A percentile compares a stretch with the other conserved stretches of the same genome.
These are phyloP conservation scores for Rhypophila decipiens DNA, from an alignment of 495 filamentous ascomycete species.

Conservation along the genomic window DNA sequence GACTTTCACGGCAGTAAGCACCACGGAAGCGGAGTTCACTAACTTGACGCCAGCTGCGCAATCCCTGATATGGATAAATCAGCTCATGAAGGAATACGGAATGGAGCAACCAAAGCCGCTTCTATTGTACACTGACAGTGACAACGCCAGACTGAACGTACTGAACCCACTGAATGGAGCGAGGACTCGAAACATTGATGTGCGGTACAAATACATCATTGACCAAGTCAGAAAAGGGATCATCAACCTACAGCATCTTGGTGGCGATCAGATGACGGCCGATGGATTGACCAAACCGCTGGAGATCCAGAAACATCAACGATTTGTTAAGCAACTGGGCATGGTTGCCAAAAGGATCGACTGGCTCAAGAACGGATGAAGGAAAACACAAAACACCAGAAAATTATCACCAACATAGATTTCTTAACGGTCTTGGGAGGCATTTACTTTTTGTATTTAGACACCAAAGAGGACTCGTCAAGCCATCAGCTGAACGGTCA, in stretches of 20 bases:
- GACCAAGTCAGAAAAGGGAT: conserved; percentile 2
- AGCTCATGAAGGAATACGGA: conserved; percentile 1
- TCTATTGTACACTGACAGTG: conserved; percentile 5
- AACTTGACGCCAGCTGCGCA: conserved; percentile 4
- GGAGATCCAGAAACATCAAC: neutral
- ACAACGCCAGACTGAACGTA: neutral
- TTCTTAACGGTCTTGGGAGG: no score
- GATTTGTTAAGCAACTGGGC: conserved; percentile 8
- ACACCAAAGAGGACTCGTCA: no score
- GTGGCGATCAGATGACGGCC: conserved; percentile 6
- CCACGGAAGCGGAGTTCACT: conserved; percentile 4
- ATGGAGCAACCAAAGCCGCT: neutral
- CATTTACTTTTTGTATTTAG: no score
- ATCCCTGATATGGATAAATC: neutral
- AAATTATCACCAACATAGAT: no score
- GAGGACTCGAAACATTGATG: conserved; percentile 2
- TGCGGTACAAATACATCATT: conserved; percentile 9
- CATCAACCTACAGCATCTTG: conserved; percentile 2
- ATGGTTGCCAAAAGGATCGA: no score
- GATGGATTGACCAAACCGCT: conserved; percentile 9
- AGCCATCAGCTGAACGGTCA: no score
- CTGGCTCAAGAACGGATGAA: no score
- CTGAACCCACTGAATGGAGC: conserved; percentile 2
- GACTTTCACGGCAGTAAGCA: neutral
- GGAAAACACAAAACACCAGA: no score